Base-by-base conservation (phyloP, 2,329 filamentous ascomycete species). In the Botrytis galanthina region DNA sequence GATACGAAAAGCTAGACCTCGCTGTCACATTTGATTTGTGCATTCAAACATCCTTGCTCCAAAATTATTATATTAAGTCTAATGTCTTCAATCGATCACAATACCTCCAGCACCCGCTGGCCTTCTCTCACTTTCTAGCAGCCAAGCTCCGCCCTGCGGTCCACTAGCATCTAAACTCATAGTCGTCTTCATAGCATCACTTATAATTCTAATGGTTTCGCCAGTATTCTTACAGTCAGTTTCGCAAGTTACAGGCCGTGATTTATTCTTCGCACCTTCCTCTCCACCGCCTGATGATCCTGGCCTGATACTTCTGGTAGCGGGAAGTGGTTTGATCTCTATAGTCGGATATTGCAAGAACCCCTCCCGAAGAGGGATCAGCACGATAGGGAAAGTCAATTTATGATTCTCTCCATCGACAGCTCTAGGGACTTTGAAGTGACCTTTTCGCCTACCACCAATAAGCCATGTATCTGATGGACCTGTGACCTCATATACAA, bases 281-380 rank as follows among this genome's bases (percentile, higher is more conserved):
- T 77, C 75, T 54, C 72, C 77, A 66, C 66, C 72, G 59, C 74
- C 74, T n/a, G 70, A 77, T 7, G 57, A 76, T 72, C 72, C 77
- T n/a, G 74, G 48, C 29, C 57, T 74, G 39, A 70, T 42, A 42
- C 73, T 73, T 74, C 76, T 80, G 75, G 78, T 61, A 70, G 81
- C 77, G 72, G 83, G 81, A 12, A 90, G 85, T 80, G 90, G 90
- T 62, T 91, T 89, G 51, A 98, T 91, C 69, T 97, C 94, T 3
- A 98, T 86, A 12, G 83, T 87, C 0, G 96, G 96, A 42, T 94
- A 89, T 0, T 94, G 86, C n/a, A 96, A 83, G 80, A 90, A 90
- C 0, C 96, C 95, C 42, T 93, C 86, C 71, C 91, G 88, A 63
- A 97, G 86, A 0, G 96, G 94, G 20, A 98, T 89, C 16, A 98